These are phyloP conservation scores for Colletotrichum sp. DNA, from an alignment of 2,329 filamentous ascomycete species.

Conservation along the genomic window DNA sequence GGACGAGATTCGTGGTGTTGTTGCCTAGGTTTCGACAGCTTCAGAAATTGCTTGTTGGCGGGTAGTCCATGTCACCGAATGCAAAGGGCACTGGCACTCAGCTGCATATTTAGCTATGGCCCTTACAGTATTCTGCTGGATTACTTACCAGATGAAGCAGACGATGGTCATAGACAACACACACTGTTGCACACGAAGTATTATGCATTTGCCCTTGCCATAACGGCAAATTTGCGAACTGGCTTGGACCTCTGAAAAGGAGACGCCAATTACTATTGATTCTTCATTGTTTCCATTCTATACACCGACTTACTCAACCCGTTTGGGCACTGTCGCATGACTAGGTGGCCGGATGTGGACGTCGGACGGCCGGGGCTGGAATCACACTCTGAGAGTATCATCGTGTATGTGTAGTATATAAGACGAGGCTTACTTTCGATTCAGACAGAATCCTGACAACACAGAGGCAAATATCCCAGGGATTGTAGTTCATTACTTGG, in stretches of 20 bases:
- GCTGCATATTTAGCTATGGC: accelerated
- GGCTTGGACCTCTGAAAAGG: background rate
- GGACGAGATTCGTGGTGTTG: too few species aligned
- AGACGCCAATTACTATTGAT: background rate
- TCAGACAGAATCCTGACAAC: background rate
- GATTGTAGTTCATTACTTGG: background rate
- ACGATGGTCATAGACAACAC: background rate
- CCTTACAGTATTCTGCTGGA: background rate
- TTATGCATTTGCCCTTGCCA: background rate
- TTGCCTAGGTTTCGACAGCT: background rate
- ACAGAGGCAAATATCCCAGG: background rate
- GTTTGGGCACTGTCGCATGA: accelerated
- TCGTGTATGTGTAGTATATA: background rate
- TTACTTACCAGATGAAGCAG: background rate
- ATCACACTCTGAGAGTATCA: background rate
- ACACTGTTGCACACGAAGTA: background rate
- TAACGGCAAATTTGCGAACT: background rate
- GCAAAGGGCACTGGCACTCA: background rate
- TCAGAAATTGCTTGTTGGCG: background rate
- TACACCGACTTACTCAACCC: background rate
- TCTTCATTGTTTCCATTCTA: background rate
- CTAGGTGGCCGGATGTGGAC: background rate
- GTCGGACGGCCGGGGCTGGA: background rate
- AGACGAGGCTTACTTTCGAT: background rate
- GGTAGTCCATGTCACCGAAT: background rate